Evolutionary conservation across 148 eudicot genomes (phyloP).

Genomic region (Mesembryanthemum crystallinum): DNA sequence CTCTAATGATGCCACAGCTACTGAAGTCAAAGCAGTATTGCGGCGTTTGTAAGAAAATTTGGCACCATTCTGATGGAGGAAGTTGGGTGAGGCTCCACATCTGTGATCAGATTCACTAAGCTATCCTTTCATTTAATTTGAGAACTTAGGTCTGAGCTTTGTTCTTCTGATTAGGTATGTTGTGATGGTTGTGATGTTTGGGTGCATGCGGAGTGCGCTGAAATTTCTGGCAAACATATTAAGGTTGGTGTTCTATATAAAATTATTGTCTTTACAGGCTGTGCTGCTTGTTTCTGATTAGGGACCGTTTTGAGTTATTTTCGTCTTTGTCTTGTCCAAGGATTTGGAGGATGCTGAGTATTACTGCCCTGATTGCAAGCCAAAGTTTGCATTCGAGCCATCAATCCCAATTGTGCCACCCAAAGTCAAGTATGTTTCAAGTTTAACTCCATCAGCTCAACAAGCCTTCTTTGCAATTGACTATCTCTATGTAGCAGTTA

Average conservation of each 20-base stretch:
- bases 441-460: not conserved
- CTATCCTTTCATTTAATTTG: not conserved
- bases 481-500: not conserved
- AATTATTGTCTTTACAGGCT: conserved; percentile 1
- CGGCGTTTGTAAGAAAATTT: conserved; percentile 87
- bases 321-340: conserved; percentile 19
- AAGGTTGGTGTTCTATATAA: conserved; percentile 50
- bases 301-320: conserved; percentile 5
- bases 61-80: conserved; percentile 96
- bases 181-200: conserved; percentile 97
- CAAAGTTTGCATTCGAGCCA: conserved; percentile 35
- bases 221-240: conserved; percentile 51
- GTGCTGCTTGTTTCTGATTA: not conserved
- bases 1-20: conserved; percentile 44
- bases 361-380: conserved; percentile 86
- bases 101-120: not conserved
- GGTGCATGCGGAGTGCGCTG: conserved; percentile 92
- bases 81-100: conserved; percentile 66
- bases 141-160: conserved; percentile 9
- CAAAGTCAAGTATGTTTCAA: conserved; percentile 41
- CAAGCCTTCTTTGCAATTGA: not conserved
- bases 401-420: conserved; percentile 30
- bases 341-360: conserved; percentile 60
- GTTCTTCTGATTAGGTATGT: conserved; percentile 53
- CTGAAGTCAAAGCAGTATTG: conserved; percentile 84